These are phyloP conservation scores for Panicum miliaceum DNA, from an alignment of 176 grass and related monocot species.

Conservation along the genomic window DNA sequence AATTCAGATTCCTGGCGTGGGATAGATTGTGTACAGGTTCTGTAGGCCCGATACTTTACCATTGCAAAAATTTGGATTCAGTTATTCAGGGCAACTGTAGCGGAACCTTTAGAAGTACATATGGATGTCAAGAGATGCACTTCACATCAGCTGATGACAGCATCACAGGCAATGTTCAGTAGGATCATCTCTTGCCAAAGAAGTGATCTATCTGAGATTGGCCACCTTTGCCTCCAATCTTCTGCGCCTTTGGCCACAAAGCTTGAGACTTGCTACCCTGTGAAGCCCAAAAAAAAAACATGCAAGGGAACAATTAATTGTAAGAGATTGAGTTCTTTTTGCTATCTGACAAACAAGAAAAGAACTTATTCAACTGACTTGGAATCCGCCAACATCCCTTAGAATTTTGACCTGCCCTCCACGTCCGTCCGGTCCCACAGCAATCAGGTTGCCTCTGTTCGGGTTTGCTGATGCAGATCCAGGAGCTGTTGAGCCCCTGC, in stretches of 20 bases:
- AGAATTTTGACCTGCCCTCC: conserved; percentile 90
- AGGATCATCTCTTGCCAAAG: conserved; percentile 70
- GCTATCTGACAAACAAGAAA: conserved; percentile 1
- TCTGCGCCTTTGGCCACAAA: conserved; percentile 53
- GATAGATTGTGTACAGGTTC: background rate
- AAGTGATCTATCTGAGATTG: conserved; percentile 85
- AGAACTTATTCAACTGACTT: conserved; percentile 44
- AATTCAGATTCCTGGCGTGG: background rate
- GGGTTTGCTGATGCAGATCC: conserved; percentile 28
- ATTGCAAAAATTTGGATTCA: conserved; percentile 37
- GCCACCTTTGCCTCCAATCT: conserved; percentile 62
- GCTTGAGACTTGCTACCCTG: conserved; percentile 56
- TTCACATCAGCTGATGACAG: background rate
- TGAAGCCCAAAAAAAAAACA: background rate
- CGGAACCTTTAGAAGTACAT: background rate
- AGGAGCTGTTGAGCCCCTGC: conserved; percentile 38
- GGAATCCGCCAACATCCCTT: conserved; percentile 51
- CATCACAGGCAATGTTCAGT: background rate
- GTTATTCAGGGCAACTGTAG: background rate
- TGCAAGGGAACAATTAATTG: background rate
- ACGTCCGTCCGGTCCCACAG: conserved; percentile 77
- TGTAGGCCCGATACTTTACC: background rate
- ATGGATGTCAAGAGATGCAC: conserved; percentile 5
- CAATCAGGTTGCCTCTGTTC: conserved; percentile 70
- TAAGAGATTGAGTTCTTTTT: background rate